Evolutionary conservation across 2,329 filamentous ascomycete species (phyloP).

Genomic region (Mariannaea elegans): DNA sequence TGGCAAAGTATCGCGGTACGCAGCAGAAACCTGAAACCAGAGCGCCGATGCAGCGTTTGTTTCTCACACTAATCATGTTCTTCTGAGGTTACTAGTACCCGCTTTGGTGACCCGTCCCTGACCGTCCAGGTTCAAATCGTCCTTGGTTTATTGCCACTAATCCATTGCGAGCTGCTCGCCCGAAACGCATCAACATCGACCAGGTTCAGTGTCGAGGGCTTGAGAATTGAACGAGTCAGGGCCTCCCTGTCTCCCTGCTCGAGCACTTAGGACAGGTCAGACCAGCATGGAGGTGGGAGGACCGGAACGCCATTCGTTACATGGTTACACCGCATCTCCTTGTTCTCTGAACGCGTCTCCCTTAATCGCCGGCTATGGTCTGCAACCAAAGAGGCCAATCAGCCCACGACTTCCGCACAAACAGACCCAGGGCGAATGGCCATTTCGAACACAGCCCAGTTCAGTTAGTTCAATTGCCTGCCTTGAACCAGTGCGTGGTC

Average conservation of each 20-base stretch:
- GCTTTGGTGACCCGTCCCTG: background rate
- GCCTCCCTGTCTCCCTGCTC: background rate
- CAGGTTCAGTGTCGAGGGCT: constrained; percentile 12
- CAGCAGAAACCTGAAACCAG: constrained; percentile 12
- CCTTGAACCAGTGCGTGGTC: background rate
- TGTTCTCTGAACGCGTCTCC: background rate
- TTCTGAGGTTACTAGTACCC: constrained; percentile 2
- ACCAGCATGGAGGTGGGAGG: background rate
- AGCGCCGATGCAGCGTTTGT: background rate
- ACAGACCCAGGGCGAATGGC: too few relatives aligned
- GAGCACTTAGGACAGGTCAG: background rate
- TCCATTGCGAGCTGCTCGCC: background rate
- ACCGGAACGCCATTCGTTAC: constrained; percentile 5
- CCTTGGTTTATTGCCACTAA: background rate
- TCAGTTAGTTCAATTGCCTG: too few relatives aligned
- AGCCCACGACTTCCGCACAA: background rate
- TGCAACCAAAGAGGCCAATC: background rate
- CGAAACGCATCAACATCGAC: constrained; percentile 1
- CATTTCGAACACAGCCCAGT: too few relatives aligned
- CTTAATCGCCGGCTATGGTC: background rate
- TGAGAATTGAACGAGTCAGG: background rate
- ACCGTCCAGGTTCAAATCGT: background rate
- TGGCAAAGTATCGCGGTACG: background rate
- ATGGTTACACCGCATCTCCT: background rate
- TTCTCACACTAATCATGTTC: background rate